These are phyloP conservation scores for Mycena galopus DNA, from an alignment of 768 basidiomycete genomes.

Conservation along the genomic window DNA sequence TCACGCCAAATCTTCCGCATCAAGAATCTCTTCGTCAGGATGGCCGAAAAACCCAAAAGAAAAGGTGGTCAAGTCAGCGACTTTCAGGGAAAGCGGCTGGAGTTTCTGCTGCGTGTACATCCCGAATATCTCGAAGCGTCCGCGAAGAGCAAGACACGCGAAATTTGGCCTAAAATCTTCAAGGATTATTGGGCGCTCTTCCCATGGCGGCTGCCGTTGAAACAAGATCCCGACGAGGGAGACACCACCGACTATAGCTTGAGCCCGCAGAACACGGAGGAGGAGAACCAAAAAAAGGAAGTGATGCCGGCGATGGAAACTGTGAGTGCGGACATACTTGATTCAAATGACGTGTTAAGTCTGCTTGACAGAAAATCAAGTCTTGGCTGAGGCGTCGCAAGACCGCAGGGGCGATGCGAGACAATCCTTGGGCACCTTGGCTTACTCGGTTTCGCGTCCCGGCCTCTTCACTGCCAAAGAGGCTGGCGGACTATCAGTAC, in stretches of 20 bases:
- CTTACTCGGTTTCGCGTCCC: background rate
- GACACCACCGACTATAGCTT: background rate
- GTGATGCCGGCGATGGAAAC: background rate
- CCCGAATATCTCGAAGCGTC: background rate
- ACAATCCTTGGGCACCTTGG: background rate
- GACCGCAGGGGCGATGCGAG: background rate
- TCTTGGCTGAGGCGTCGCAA: background rate
- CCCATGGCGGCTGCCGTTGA: background rate
- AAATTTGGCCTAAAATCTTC: background rate
- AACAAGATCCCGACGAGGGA: background rate
- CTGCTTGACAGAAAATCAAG: background rate
- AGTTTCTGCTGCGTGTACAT: background rate
- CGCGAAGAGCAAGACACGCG: background rate
- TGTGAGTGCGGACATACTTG: background rate
- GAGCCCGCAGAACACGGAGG: background rate
- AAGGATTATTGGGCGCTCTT: background rate
- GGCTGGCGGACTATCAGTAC: background rate
- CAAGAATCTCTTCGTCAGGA: background rate
- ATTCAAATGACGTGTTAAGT: background rate
- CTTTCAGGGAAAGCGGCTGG: background rate
- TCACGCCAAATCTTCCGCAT: background rate
- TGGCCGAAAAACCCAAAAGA: background rate
- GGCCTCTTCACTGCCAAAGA: background rate
- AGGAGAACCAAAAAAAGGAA: background rate
- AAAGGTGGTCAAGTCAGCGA: conserved; percentile 8